These are phyloP conservation scores for Trichosporon coremiiforme DNA, from an alignment of 1,284 basidiomycete genomes.

Conservation along the genomic window DNA sequence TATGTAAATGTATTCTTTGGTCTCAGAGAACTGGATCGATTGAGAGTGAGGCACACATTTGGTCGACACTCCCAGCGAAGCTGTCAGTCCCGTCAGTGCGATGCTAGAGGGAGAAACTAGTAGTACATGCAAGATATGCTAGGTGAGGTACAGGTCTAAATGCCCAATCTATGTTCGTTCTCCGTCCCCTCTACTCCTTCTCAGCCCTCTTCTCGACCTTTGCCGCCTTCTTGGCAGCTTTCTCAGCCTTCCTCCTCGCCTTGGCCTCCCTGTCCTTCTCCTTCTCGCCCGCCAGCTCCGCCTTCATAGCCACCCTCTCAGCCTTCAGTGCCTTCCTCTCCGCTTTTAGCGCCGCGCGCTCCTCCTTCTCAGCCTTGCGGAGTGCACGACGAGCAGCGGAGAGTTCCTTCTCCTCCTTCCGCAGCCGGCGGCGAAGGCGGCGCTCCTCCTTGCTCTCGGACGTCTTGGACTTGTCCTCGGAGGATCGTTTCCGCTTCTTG, in stretches of 20 bases:
- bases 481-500: constrained; percentile 23
- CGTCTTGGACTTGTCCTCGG: constrained; percentile 23
- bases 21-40: not conserved
- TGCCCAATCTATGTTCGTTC: not conserved
- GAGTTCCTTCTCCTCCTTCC: constrained; percentile 3
- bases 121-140: constrained; percentile 6
- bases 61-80: no score
- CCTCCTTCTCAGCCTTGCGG: constrained; percentile 11
- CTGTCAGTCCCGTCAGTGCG: no score
- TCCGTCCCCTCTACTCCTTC: not conserved
- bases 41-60: no score
- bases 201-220: constrained; percentile 1
- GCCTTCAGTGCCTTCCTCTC: not conserved
- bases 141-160: not conserved
- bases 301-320: not conserved
- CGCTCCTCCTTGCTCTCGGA: constrained; percentile 25
- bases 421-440: constrained; percentile 20
- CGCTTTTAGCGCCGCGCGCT: not conserved
- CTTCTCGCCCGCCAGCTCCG: not conserved
- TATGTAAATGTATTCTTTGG: constrained; percentile 2
- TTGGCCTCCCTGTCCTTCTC: not conserved
- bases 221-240: not conserved
- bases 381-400: not conserved
- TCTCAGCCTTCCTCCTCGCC: constrained; percentile 9
- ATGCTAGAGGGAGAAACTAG: not conserved